phyloP scores from a whole-genome alignment of 139 green algal genomes.

The Penium margaritaceum region DNA sequence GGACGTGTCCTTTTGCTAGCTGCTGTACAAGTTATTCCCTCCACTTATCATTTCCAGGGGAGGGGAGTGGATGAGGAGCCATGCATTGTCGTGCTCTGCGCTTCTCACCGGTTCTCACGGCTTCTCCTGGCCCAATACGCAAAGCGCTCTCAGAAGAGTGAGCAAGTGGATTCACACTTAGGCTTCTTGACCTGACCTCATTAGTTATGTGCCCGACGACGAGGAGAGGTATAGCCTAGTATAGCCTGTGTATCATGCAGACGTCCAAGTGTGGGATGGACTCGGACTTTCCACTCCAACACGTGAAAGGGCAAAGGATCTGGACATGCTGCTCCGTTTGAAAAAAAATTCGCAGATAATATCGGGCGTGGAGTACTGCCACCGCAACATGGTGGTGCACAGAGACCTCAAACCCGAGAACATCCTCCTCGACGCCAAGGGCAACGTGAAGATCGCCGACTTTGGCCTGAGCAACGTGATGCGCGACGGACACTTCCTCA shows the following conservation, averaged over 20 bases:
- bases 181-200: too few species aligned
- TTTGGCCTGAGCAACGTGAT: conserved; percentile 98
- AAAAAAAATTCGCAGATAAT: conserved; percentile 53
- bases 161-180: too few species aligned
- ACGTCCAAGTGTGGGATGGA: background rate
- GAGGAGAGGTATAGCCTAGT: too few species aligned
- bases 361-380: conserved; percentile 90
- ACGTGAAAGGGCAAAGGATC: background rate
- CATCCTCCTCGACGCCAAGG: conserved; percentile 82
- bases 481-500: conserved; percentile 96
- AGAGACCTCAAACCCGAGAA: conserved; percentile 91
- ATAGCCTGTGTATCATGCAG: background rate
- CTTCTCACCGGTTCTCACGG: too few species aligned
- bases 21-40: background rate
- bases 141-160: too few species aligned
- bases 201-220: too few species aligned
- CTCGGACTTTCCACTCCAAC: background rate
- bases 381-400: conserved; percentile 92
- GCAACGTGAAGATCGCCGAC: conserved; percentile 90
- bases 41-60: background rate
- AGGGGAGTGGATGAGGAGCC: background rate
- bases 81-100: background rate
- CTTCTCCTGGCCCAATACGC: too few species aligned
- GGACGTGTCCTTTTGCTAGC: background rate
- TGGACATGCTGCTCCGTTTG: too few species aligned